Base-by-base conservation (phyloP, 805 yeast genomes). In the Metschnikowia gruessii region DNA sequence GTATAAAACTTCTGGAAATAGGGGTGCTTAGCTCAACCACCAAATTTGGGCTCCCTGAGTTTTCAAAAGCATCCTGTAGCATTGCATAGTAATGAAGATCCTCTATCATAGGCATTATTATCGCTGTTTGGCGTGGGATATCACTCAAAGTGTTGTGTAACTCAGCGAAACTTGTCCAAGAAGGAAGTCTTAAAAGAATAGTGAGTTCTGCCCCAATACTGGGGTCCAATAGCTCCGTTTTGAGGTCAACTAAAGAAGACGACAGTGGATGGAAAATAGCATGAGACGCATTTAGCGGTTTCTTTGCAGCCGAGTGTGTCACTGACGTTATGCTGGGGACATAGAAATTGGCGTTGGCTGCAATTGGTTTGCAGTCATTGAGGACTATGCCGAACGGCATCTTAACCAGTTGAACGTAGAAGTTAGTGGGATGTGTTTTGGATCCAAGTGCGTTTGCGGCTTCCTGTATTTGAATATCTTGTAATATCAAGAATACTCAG, bases 351-450 rank as follows among this genome's bases (percentile, higher is more conserved):
- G 53, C 53, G 3, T 29, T 21, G 4, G 32, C 13, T 10, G 17
- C 26, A n/a, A 18, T 16, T 5, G 44, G 39, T 21, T 31, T 24
- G 9, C 10, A 7, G 15, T 39, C 46, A 10, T 37, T 38, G n/a
- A 40, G 34, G 12, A 51, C 41, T 42, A 49, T 37, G 13, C 53
- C 53, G 37, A 49, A 49, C 32, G 50, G 46, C 53, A 49, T 49
- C 16, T 12, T 15, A 8, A 13, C 2, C 10, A 22, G n/a, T n/a
- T 22, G 40, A 3, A n/a, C 10, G 15, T 4, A 29, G 9, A 21
- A 21, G 4, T 21, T 21, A 21, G 24, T 21, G 7, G 4, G 4
- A 7, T 21, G 4, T 4, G 24, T 4, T 21, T 7, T 4, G 24
- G 7, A 21, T 21, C 24, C 7, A 4, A 21, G 24, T 21, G 24